phyloP scores from a whole-genome alignment of 495 filamentous ascomycete genomes.

The Hypoxylon intermedium region DNA sequence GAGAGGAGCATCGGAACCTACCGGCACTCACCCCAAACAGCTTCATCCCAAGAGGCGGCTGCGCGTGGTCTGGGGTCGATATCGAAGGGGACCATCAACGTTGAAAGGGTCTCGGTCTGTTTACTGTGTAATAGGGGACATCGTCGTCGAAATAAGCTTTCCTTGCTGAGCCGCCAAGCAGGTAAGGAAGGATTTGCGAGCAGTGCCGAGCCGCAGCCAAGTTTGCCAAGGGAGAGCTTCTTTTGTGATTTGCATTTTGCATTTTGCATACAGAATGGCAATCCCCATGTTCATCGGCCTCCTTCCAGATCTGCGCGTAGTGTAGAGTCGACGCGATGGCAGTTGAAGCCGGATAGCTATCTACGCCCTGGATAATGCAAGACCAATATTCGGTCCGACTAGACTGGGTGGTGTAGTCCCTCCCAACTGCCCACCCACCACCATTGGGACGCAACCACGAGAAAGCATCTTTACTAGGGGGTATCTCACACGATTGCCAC shows the following conservation, averaged over 20 bases:
- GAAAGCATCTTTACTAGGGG: too few relatives aligned
- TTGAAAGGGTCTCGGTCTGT: background rate
- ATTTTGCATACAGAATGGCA: background rate
- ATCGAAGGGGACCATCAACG: background rate
- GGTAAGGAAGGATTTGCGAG: conserved; percentile 23
- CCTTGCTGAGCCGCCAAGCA: conserved; percentile 16
- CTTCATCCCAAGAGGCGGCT: background rate
- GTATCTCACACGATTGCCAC: too few relatives aligned
- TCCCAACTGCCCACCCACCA: background rate
- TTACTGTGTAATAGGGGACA: background rate
- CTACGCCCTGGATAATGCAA: background rate
- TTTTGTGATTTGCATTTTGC: conserved; percentile 4
- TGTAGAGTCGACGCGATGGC: background rate
- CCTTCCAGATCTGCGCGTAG: background rate
- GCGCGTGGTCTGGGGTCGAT: background rate
- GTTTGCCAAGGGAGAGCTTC: conserved; percentile 16
- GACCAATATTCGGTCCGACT: conserved; percentile 24
- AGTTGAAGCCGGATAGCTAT: conserved; percentile 3
- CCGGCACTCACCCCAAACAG: conserved; percentile 2
- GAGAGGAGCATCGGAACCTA: background rate
- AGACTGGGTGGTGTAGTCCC: background rate
- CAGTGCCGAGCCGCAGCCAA: conserved; percentile 18
- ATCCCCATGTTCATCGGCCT: background rate
- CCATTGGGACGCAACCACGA: background rate
- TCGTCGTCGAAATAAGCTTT: conserved; percentile 38